Conservation (phyloP, 1,139 yeast genomes). For the Blastobotrys persicus region DNA sequence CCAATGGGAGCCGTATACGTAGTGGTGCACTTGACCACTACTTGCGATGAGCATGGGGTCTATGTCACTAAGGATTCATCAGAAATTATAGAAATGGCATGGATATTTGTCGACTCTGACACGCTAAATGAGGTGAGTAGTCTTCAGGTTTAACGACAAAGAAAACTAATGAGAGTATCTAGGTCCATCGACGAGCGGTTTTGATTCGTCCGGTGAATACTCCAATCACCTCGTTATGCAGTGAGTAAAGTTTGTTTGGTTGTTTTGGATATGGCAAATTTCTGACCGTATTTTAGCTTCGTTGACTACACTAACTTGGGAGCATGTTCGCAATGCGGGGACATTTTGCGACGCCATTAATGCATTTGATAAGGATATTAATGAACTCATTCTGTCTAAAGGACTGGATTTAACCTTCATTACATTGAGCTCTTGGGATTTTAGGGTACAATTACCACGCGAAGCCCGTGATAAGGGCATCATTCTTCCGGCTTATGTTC, state of each 20-base stretch:
- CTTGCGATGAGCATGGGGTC: slow-evolving; percentile 63
- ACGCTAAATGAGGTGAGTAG: slow-evolving; percentile 31
- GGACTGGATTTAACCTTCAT: slow-evolving; percentile 63
- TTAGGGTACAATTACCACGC: slow-evolving; percentile 73
- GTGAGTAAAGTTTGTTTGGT: no score
- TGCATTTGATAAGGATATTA: slow-evolving; percentile 51
- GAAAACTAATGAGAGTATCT: slow-evolving; percentile 22
- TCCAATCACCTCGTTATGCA: slow-evolving; percentile 64
- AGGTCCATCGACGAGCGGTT: slow-evolving; percentile 43
- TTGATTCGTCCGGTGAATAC: slow-evolving; percentile 64
- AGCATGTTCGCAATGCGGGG: slow-evolving; percentile 51
- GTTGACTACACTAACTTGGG: slow-evolving; percentile 58
- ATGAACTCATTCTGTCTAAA: slow-evolving; percentile 44
- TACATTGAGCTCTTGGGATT: slow-evolving; percentile 62
- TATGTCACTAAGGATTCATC: slow-evolving; percentile 61
- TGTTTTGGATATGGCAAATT: slow-evolving; percentile 7
- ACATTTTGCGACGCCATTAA: slow-evolving; percentile 59
- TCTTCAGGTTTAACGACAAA: no score
- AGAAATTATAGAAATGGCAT: slow-evolving; percentile 65
- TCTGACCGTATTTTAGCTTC: slow-evolving; percentile 14
- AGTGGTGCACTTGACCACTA: slow-evolving; percentile 61
- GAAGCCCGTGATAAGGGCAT: slow-evolving; percentile 79
- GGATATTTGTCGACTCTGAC: slow-evolving; percentile 50
- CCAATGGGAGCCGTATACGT: slow-evolving; percentile 43
- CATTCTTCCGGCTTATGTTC: slow-evolving; percentile 69